These are phyloP conservation scores for Russula vinacea DNA, from an alignment of 768 basidiomycete genomes.

Conservation along the genomic window DNA sequence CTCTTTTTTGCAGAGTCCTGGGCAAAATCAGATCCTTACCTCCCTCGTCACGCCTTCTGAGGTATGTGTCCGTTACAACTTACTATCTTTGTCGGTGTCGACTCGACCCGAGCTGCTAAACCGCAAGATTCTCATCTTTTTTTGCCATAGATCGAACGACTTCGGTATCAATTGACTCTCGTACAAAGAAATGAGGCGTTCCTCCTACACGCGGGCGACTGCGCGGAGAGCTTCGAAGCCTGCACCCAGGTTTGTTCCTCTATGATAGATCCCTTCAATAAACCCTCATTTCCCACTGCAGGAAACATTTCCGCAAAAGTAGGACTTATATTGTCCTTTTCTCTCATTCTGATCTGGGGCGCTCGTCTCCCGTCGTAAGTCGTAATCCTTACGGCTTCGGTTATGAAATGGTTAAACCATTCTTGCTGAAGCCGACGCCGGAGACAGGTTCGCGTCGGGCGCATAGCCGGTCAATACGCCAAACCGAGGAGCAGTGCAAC, in stretches of 20 bases:
- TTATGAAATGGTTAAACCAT: not conserved
- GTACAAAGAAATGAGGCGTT: slow-evolving; percentile 89
- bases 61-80: slow-evolving; percentile 43
- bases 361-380: slow-evolving; percentile 85
- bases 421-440: not conserved
- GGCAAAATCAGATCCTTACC: slow-evolving; percentile 74
- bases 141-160: slow-evolving; percentile 63
- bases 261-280: not conserved
- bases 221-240: slow-evolving; percentile 92
- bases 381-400: not conserved
- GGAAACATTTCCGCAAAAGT: slow-evolving; percentile 89
- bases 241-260: slow-evolving; percentile 70
- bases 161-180: slow-evolving; percentile 72
- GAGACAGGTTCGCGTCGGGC: slow-evolving; percentile 68
- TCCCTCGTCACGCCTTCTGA: slow-evolving; percentile 92
- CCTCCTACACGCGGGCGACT: slow-evolving; percentile 95
- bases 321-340: slow-evolving; percentile 84
- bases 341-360: slow-evolving; percentile 92
- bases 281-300: slow-evolving; percentile 34
- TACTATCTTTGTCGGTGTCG: not conserved
- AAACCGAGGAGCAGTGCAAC: slow-evolving; percentile 85
- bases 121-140: not conserved
- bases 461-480: slow-evolving; percentile 96
- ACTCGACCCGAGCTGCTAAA: slow-evolving; percentile 1
- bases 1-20: slow-evolving; percentile 55